These are phyloP conservation scores for Capronia epimyces DNA, from an alignment of 2,329 filamentous ascomycete species.

Conservation along the genomic window DNA sequence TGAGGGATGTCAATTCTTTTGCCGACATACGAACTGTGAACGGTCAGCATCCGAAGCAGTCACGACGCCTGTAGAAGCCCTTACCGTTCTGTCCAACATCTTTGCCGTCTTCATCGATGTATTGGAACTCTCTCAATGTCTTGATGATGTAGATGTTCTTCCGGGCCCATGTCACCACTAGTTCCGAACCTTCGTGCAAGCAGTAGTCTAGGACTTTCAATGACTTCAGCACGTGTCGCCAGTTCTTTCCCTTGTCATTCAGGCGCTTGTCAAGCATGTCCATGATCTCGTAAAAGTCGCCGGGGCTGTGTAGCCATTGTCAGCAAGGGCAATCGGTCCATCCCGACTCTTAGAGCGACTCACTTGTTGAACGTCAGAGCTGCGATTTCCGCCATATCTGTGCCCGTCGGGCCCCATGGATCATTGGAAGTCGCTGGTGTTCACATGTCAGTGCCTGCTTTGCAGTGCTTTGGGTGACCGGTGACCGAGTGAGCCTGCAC, in stretches of 20 bases:
- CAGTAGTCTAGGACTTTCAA: constrained; percentile 97
- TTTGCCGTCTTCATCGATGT: constrained; percentile 88
- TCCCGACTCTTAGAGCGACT: constrained; percentile 9
- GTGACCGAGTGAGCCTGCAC: constrained; percentile 31
- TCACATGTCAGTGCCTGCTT: constrained; percentile 2
- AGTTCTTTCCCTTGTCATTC: constrained; percentile 99
- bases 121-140: constrained; percentile 93
- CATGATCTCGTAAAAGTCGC: constrained; percentile 99
- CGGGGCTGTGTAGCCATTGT: constrained; percentile 56
- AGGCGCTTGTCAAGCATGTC: constrained; percentile 98
- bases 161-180: constrained; percentile 94
- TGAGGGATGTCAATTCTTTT: constrained; percentile 87
- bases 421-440: constrained; percentile 88
- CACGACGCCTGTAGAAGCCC: constrained; percentile 28
- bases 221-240: constrained; percentile 95
- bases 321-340: constrained; percentile 4
- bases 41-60: constrained; percentile 13
- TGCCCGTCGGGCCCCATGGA: constrained; percentile 94
- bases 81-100: constrained; percentile 95
- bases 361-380: constrained; percentile 98
- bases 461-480: constrained; percentile 1
- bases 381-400: constrained; percentile 97
- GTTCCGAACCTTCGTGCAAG: constrained; percentile 90
- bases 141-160: constrained; percentile 99
- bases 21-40: constrained; percentile 80